Evolutionary conservation across 805 yeast species (phyloP).

Genomic region (Danielia reshetovae): DNA sequence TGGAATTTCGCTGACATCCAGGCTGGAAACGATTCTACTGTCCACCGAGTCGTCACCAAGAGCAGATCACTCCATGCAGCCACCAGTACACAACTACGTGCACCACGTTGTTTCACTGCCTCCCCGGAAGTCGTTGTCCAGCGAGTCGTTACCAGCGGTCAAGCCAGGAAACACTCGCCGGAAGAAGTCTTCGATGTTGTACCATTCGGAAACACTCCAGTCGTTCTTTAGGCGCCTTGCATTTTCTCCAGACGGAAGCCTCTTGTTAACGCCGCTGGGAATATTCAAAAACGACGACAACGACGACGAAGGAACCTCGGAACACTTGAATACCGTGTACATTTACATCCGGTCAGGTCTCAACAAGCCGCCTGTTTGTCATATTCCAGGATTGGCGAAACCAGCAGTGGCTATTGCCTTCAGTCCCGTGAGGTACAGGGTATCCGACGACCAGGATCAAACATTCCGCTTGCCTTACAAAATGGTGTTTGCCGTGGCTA

Average conservation of each 20-base stretch:
- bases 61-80: not conserved
- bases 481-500: conserved; percentile 88
- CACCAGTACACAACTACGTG: not conserved
- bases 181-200: conserved; percentile 29
- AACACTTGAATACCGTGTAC: conserved; percentile 68
- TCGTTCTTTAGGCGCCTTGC: conserved; percentile 84
- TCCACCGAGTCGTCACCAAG: not conserved
- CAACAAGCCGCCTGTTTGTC: conserved; percentile 67
- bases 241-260: conserved; percentile 86
- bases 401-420: conserved; percentile 84
- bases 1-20: conserved; percentile 23
- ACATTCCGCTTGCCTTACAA: conserved; percentile 65
- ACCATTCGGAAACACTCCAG: conserved; percentile 83
- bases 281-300: conserved; percentile 35
- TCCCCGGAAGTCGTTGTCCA: not conserved
- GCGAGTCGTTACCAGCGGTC: conserved; percentile 1
- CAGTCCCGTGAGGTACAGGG: conserved; percentile 56
- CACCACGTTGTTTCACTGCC: not conserved
- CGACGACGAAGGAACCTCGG: conserved; percentile 19
- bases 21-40: not conserved
- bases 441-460: conserved; percentile 19
- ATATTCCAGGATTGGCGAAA: conserved; percentile 71
- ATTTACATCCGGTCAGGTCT: conserved; percentile 72
- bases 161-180: not conserved
- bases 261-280: conserved; percentile 75